Evolutionary conservation across 2,329 filamentous ascomycete genomes (phyloP).

Genomic region (Aureobasidium sp.): DNA sequence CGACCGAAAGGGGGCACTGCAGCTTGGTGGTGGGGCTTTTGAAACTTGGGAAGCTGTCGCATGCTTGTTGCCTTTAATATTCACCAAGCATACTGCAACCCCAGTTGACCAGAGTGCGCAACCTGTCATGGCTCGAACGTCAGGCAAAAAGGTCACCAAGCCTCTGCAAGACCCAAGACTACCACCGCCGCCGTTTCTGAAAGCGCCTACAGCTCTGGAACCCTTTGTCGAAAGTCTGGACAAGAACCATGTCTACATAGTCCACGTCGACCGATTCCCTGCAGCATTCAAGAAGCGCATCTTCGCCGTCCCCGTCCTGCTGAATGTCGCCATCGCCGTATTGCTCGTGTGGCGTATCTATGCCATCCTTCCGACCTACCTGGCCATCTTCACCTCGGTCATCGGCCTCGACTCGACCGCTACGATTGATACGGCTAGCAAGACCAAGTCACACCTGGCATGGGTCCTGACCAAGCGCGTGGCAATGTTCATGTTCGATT

Average conservation of each 20-base stretch:
- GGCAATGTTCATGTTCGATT: slow-evolving; percentile 64
- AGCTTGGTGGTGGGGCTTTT: neutral
- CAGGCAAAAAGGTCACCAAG: neutral
- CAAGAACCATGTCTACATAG: slow-evolving; percentile 67
- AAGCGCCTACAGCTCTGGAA: slow-evolving; percentile 52
- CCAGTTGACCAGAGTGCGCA: neutral
- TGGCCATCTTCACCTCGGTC: slow-evolving; percentile 53
- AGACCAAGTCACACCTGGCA: slow-evolving; percentile 49
- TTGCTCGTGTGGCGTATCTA: slow-evolving; percentile 62
- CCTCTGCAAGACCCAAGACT: slow-evolving; percentile 12
- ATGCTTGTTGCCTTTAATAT: neutral
- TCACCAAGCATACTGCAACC: neutral
- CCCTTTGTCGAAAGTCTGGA: slow-evolving; percentile 61
- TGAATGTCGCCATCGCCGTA: slow-evolving; percentile 61
- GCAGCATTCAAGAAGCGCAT: slow-evolving; percentile 68
- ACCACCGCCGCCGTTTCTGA: slow-evolving; percentile 52
- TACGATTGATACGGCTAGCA: slow-evolving; percentile 51
- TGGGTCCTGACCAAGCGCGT: slow-evolving; percentile 53
- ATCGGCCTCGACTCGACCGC: slow-evolving; percentile 59
- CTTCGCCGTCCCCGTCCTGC: slow-evolving; percentile 69
- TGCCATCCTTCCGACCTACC: slow-evolving; percentile 65
- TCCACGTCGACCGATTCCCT: slow-evolving; percentile 69
- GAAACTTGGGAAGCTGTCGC: neutral
- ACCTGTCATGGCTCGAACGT: slow-evolving; percentile 9
- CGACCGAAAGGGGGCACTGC: neutral